Base-by-base conservation (phyloP, 805 yeast genomes). In the Saccharomycopsis oosterbeekiorum region DNA sequence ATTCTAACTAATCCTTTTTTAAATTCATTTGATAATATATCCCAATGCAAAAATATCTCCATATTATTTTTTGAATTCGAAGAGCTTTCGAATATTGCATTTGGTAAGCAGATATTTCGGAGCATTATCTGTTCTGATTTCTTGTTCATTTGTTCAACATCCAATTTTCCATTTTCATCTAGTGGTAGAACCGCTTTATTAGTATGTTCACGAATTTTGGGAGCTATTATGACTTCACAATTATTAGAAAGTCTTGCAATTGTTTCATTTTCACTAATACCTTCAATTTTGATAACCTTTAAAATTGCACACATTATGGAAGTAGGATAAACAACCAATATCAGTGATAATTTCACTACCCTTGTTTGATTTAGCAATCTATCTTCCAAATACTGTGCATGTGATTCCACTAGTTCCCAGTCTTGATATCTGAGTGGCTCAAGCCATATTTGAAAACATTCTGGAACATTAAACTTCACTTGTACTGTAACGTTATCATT, bases 401-500 rank as follows among this genome's bases (percentile, higher is more conserved):
- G 88, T 1, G 87, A 72, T 69, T 92, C 97, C 1, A 91, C 88
- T 34, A 89, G 75, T 66, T 92, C 97, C 97, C 97, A 93, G 69
- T 93, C 99, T 4, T 86, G 79, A 1, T 84, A 71, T 0, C 89
- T 78, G 19, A 80, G 73, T 0, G 98, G 98, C 68, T 89, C 97
- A 54, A 93, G 78, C 67, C 82, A 84, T 2, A 92, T 84, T 2
- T 84, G 81, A 5, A 77, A 75, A 0, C 90, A 83, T 50, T 73
- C 77, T n/a, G 79, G 81, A 1, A 76, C 70, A 43, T 80, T 75
- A 14, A 82, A 75, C 60, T 80, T 78, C 59, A 86, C 69, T 42
- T 73, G 76, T 47, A 87, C 63, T 1, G 74, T 70, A 1, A 82
- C 69, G 21, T 65, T 69, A 9, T 76, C 70, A 29, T 73, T 72